Conservation (phyloP, 192 early-diverging fungal species). For the Spizellomyces punctatus region DNA sequence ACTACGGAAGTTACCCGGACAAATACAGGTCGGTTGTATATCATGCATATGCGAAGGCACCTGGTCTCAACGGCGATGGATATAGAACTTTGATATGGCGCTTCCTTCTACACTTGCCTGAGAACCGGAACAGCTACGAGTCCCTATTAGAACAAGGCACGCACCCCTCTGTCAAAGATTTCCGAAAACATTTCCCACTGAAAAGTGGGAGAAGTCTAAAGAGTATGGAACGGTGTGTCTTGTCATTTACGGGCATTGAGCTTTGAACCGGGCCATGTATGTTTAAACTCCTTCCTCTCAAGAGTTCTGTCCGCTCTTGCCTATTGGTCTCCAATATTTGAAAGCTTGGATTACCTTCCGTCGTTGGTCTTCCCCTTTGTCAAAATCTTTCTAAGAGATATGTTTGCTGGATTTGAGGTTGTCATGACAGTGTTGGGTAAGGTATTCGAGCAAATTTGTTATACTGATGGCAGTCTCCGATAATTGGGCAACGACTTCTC, state of each 20-base stretch:
- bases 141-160: constrained; percentile 48
- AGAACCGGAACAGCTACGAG: constrained; percentile 56
- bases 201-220: constrained; percentile 51
- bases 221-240: constrained; percentile 49
- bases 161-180: constrained; percentile 45
- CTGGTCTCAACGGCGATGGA: background rate
- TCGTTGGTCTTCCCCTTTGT: constrained; percentile 61
- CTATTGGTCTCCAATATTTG: constrained; percentile 65
- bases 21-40: constrained; percentile 38
- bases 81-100: constrained; percentile 57
- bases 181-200: constrained; percentile 51
- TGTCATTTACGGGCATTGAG: background rate
- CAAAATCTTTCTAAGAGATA: constrained; percentile 53
- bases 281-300: background rate
- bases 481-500: constrained; percentile 7
- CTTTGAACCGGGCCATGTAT: too few species aligned
- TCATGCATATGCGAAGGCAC: too few species aligned
- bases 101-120: constrained; percentile 51
- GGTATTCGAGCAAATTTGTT: constrained; percentile 13
- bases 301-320: constrained; percentile 57
- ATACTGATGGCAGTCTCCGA: background rate
- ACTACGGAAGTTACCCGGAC: constrained; percentile 52
- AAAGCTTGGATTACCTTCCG: constrained; percentile 62
- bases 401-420: constrained; percentile 57
- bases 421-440: constrained; percentile 58